Percentiles rank a stretch among this genome's conserved stretches.
Conservation (phyloP, 441 rosid species). For the Hura crepitans region DNA sequence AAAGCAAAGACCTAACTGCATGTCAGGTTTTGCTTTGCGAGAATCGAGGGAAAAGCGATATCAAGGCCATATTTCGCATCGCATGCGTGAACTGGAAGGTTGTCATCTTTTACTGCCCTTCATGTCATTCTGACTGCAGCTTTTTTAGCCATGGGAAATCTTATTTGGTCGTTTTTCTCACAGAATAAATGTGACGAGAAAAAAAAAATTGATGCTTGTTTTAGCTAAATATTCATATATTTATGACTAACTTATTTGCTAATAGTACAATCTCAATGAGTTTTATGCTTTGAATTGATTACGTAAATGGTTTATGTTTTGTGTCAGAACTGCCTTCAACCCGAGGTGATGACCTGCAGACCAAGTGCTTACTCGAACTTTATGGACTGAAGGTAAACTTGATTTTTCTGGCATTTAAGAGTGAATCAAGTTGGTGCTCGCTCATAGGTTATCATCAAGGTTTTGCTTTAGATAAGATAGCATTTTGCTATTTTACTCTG, state of each 20-base stretch:
- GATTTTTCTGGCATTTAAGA: constrained; percentile 6
- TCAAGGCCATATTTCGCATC: constrained; percentile 58
- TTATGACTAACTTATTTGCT: background rate
- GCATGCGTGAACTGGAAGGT: constrained; percentile 90
- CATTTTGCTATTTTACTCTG: constrained; percentile 4
- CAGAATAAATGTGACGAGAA: background rate
- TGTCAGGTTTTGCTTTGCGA: constrained; percentile 49
- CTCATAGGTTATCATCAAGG: background rate
- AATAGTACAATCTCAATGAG: background rate
- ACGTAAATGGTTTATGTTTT: constrained; percentile 23
- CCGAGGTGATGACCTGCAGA: constrained; percentile 91
- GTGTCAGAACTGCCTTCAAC: constrained; percentile 77
- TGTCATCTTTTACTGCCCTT: constrained; percentile 9
- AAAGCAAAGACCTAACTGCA: constrained; percentile 50
- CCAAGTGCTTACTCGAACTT: constrained; percentile 88
- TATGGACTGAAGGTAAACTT: constrained; percentile 79
- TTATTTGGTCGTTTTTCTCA: constrained; percentile 2
- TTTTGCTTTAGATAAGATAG: background rate
- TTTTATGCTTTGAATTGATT: constrained; percentile 8
- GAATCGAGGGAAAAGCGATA: constrained; percentile 49
- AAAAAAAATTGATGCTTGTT: background rate
- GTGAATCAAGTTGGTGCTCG: background rate
- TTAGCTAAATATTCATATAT: background rate
- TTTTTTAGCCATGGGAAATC: background rate
- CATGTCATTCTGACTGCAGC: constrained; percentile 2